Base-by-base conservation (phyloP, 1,284 basidiomycete genomes). In the Hymenochaete sp. region DNA sequence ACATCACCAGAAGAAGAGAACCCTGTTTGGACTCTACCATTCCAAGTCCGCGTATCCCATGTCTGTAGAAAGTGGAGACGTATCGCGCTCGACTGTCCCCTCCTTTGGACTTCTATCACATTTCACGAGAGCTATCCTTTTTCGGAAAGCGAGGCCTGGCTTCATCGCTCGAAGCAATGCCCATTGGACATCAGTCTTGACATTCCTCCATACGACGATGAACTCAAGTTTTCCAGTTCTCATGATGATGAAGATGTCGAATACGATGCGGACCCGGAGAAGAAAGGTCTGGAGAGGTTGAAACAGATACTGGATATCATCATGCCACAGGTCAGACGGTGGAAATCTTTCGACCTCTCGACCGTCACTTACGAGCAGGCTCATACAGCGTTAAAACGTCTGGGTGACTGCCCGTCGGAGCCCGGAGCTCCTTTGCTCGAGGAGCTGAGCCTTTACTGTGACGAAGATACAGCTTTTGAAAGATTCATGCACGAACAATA, bases 271-370 rank as follows among this genome's bases (percentile, higher is more conserved):
- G 39, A 47, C 39, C 22, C 16, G 33, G 39, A 27, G n/a, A 22
- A 44, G 16, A 27, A 13, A n/a, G 36, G 21, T 8, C 40, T 56
- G 7, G 42, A 45, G 11, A 64, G 73, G 29, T 51, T 74, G 21
- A 48, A 53, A 31, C 45, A 54, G 7, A 69, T 81, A 35, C 56
- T 72, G 25, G 64, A 71, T 36, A 55, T 82, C 37, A 62, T 82
- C 41, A 56, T 67, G 25, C 73, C 79, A 0, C 68, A 73, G 52
- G 63, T 72, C 39, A 56, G 59, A 9, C 69, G 72, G 16, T 82
- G 77, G 79, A 64, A 64, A 32, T 46, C 58, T 14, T 61, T 82
- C 49, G 64, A 69, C 29, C 57, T 79, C 46, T 56, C 59, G 3
- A 71, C 68, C 22, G 61, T 57, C 24, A 53, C 61, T 21, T 79